Base-by-base conservation (phyloP, 2,329 filamentous ascomycete species). In the Pseudocercospora fuligena region DNA sequence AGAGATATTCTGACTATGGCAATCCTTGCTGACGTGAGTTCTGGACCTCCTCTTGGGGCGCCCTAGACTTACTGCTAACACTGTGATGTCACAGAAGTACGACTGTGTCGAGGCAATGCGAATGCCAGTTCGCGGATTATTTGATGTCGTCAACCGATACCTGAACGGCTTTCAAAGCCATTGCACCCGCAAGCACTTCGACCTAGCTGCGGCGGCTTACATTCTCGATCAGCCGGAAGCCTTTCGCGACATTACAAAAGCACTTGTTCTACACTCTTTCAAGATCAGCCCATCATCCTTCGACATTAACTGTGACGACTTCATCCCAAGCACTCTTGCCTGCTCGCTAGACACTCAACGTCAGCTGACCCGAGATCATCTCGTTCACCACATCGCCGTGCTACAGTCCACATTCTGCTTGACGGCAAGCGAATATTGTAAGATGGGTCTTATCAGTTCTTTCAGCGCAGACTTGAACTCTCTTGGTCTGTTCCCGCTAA, bases 161-260 rank as follows among this genome's bases (percentile, higher is more conserved):
- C 29, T 36, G 9, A 1, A 31, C 23, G 2, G 16, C 19, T 33
- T 19, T 21, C 16, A 27, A 25, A 19, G 53, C 7, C 16, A 25
- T 21, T 11, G 5, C n/a, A n/a, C n/a, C n/a, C n/a, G n/a, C n/a
- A n/a, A n/a, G 5, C 16, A 36, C 9, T 21, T 53, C 29, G 9
- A 61, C 11, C 33, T 70, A 21, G 40, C 62, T 1, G 63, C 59
- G 11, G 61, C 63, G 3, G 47, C 70, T 2, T 65, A 36, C 53
- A 23, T 72, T 3, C 61, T 70, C 3, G 66, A 72, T 16, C 66
- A 69, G 25, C 53, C 62, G 0, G 12, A 33, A 2, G 31, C 54
- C 25, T 72, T 72, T 53, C 33, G 65, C 14, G 19, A 54, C 6
- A 61, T 68, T 36, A 69, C 66, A 1, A 43, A 60, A 19, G n/a